Conservation (phyloP, 2,329 filamentous ascomycete genomes). For the Microdochium trichocladiopsis region DNA sequence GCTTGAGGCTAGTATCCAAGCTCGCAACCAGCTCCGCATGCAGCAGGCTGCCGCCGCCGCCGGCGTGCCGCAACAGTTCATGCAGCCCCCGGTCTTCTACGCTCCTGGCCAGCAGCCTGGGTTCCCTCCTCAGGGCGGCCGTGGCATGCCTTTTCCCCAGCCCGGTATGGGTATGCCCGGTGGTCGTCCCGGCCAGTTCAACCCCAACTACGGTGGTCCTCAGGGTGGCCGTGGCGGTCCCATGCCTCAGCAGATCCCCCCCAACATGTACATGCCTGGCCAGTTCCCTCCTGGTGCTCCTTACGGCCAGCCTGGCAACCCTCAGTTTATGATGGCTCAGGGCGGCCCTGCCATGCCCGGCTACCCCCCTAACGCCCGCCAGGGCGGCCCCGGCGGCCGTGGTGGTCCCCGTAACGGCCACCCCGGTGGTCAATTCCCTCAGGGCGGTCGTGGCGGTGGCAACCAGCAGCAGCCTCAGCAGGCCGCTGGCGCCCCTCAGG, state of each 20-base stretch:
- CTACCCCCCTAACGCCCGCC: slow-evolving; percentile 48
- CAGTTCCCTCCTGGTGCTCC: slow-evolving; percentile 74
- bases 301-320: slow-evolving; percentile 74
- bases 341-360: slow-evolving; percentile 45
- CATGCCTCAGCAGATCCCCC: slow-evolving; percentile 79
- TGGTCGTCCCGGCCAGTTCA: slow-evolving; percentile 78
- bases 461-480: slow-evolving; percentile 18
- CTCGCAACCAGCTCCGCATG: slow-evolving; percentile 96
- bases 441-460: slow-evolving; percentile 39
- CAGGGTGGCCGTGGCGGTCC: slow-evolving; percentile 76
- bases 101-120: slow-evolving; percentile 72
- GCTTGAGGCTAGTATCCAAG: slow-evolving; percentile 98
- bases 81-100: slow-evolving; percentile 90
- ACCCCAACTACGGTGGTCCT: slow-evolving; percentile 69
- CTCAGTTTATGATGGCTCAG: slow-evolving; percentile 75
- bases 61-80: slow-evolving; percentile 81
- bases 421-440: slow-evolving; percentile 31
- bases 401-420: slow-evolving; percentile 39
- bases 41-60: slow-evolving; percentile 91
- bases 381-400: slow-evolving; percentile 25
- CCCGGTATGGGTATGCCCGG: slow-evolving; percentile 62
- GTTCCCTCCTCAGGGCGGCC: slow-evolving; percentile 58
- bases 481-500: slow-evolving; percentile 14
- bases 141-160: slow-evolving; percentile 61
- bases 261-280: slow-evolving; percentile 77